Evolutionary conservation across 2,329 filamentous ascomycete genomes (phyloP).

Genomic region (Alternaria triticimaculans): DNA sequence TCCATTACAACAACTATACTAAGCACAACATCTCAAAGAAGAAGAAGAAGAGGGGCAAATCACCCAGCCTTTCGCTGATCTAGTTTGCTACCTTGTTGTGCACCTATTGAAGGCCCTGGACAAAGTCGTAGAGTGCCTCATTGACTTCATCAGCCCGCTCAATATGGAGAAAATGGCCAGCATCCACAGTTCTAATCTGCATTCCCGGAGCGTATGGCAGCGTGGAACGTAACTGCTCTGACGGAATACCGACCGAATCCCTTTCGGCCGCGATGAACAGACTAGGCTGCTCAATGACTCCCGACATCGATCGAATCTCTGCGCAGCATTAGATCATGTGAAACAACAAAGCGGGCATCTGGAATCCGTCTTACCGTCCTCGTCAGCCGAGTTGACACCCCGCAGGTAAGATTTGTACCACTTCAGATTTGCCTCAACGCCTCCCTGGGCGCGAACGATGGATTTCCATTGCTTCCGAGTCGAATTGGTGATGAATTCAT

Average conservation of each 20-base stretch:
- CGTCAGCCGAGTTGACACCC: neutral
- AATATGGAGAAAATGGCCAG: neutral
- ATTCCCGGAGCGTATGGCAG: neutral
- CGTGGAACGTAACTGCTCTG: neutral
- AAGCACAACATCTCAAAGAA: neutral
- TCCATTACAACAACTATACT: fast-evolving
- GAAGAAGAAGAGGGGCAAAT: neutral
- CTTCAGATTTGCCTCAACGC: neutral
- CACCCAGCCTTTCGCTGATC: neutral
- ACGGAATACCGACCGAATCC: neutral
- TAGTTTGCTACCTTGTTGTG: neutral
- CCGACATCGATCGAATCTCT: neutral
- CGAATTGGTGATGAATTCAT: neutral
- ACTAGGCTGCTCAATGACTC: neutral
- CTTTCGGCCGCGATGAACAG: neutral
- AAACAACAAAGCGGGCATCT: neutral
- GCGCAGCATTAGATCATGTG: neutral
- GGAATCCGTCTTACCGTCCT: neutral
- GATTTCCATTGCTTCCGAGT: neutral
- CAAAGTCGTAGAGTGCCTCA: neutral
- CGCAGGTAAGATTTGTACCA: neutral
- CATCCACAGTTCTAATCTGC: neutral
- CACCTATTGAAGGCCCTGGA: neutral
- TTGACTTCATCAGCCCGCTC: neutral
- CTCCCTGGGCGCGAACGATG: neutral